These are phyloP conservation scores for Coemansia umbellata DNA, from an alignment of 192 early-diverging fungal species.

Conservation along the genomic window DNA sequence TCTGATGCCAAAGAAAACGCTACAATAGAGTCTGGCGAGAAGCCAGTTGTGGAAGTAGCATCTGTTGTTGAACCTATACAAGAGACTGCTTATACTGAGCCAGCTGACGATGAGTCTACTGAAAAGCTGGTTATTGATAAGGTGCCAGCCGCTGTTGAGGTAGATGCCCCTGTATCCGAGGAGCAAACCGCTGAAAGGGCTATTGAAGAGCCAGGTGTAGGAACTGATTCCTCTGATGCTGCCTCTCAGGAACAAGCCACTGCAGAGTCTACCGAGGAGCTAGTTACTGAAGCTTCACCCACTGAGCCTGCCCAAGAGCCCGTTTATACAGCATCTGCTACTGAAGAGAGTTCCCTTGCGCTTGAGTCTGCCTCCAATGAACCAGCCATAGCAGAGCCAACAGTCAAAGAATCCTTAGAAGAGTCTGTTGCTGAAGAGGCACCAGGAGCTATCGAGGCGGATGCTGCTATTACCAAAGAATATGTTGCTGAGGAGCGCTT, in stretches of 20 bases:
- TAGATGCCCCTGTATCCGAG: no score
- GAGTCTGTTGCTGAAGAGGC: not conserved
- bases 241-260: no score
- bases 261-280: not conserved
- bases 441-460: not conserved
- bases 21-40: not conserved
- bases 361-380: no score
- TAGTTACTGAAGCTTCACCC: not conserved
- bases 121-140: no score
- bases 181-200: no score
- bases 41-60: not conserved
- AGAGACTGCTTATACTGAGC: not conserved
- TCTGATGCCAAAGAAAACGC: not conserved
- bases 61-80: not conserved
- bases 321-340: not conserved
- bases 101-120: no score
- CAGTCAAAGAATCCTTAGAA: not conserved
- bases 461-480: conserved; percentile 6
- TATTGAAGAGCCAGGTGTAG: no score
- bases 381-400: not conserved
- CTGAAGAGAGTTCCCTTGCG: not conserved
- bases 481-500: not conserved
- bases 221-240: no score
- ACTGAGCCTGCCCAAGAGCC: not conserved
- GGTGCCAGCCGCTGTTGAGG: no score